Conservation (phyloP, 768 basidiomycete species). For the Russula abietina region DNA sequence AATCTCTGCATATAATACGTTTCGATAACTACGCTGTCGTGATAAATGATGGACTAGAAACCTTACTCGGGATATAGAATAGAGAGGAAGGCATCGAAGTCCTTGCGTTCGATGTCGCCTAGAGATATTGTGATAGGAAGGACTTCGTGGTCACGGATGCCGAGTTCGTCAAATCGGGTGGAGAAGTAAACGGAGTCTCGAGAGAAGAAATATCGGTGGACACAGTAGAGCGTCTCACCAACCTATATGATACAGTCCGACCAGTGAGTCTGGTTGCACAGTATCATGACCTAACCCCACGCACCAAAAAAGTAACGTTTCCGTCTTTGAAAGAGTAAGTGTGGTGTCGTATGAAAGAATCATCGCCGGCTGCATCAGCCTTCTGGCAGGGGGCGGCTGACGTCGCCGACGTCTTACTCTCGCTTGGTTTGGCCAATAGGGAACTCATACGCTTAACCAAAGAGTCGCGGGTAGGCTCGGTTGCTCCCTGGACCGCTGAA, state of each 20-base stretch:
- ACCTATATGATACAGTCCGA: background rate
- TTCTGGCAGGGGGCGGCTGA: background rate
- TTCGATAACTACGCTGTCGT: background rate
- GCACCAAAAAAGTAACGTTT: slow-evolving; percentile 19
- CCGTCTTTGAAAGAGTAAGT: slow-evolving; percentile 17
- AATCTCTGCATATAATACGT: background rate
- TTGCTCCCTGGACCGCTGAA: background rate
- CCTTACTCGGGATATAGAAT: slow-evolving; percentile 22
- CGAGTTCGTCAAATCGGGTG: background rate
- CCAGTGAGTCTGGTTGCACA: background rate
- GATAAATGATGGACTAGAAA: background rate
- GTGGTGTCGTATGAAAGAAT: slow-evolving; percentile 10
- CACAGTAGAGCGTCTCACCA: slow-evolving; percentile 4
- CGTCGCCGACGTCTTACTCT: background rate
- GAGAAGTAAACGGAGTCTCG: slow-evolving; percentile 16
- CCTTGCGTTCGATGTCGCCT: background rate
- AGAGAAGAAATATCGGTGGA: slow-evolving; percentile 10
- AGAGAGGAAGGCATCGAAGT: slow-evolving; percentile 21
- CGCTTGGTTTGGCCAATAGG: background rate
- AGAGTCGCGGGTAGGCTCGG: background rate
- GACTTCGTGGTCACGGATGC: background rate
- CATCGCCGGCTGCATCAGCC: background rate
- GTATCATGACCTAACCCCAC: background rate
- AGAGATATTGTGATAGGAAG: background rate
- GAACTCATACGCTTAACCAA: too few species aligned